These are phyloP conservation scores for Petrea volubilis DNA, from an alignment of 257 asterid genomes.

Conservation along the genomic window DNA sequence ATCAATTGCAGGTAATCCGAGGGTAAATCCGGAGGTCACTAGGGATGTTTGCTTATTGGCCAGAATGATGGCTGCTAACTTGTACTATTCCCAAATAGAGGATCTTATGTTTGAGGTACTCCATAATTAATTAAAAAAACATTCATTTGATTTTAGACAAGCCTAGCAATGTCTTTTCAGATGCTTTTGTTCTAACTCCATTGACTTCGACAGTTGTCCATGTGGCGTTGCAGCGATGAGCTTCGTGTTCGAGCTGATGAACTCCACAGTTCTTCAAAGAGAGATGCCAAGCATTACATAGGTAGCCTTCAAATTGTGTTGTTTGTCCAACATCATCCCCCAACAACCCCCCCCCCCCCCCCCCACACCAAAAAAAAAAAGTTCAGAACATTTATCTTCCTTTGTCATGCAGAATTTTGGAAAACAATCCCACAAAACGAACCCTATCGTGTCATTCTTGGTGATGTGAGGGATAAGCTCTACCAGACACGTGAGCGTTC, in stretches of 20 bases:
- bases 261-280: conserved; percentile 46
- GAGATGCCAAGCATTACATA: conserved; percentile 60
- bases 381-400: background rate
- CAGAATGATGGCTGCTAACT: conserved; percentile 69
- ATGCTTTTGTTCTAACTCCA: conserved; percentile 4
- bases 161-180: background rate
- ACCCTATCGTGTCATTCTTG: conserved; percentile 74
- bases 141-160: background rate
- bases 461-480: conserved; percentile 66
- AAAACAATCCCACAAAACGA: conserved; percentile 52
- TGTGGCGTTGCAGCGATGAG: conserved; percentile 72
- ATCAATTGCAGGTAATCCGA: conserved; percentile 49
- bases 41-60: conserved; percentile 61
- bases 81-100: conserved; percentile 89
- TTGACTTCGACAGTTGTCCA: conserved; percentile 43
- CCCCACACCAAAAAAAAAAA: too few species aligned
- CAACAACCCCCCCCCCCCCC: too few species aligned
- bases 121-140: background rate
- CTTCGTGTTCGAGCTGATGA: conserved; percentile 53
- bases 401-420: conserved; percentile 55
- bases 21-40: conserved; percentile 65
- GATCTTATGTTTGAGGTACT: conserved; percentile 95
- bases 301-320: conserved; percentile 32
- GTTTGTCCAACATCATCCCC: too few species aligned
- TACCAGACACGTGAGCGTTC: conserved; percentile 67